Base-by-base conservation (phyloP, 441 rosid species). In the Capsella rubella region DNA sequence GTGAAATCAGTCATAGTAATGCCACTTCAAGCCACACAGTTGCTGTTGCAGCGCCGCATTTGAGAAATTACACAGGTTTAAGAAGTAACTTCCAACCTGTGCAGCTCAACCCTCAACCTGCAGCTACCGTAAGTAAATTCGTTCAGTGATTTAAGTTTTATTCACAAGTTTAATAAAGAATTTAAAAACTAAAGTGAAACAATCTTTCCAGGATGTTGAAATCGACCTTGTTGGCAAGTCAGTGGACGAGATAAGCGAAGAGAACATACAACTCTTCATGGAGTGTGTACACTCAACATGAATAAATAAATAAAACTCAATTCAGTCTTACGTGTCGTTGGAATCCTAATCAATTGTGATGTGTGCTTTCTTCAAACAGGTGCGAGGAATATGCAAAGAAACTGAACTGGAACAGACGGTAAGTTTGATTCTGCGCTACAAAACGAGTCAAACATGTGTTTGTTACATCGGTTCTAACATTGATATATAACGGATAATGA, bases 211-310 rank as follows among this genome's bases (percentile, higher is more conserved):
- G 78, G 78, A 49, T 49, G 51, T 28, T 49, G 35, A 65, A 69
- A 82, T 72, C 63, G 67, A 35, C 72, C 65, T 59, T n/a, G 79
- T 35, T 51, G 68, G 83, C 15, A 59, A 64, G 69, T 82, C 90
- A 31, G 77, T 73, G 29, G 87, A 85, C 14, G 85, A 84, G 80
- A 71, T 94, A 51, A 82, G 92, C 55, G 86, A 85, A 66, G 99
- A 94, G 79, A 94, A 94, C 87, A 81, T 88, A 37, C 72, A 82
- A 64, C 90, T 94, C 67, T 89, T 87, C 76, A 72, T 78, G 83
- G 88, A 83, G 99, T 92, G 5, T 51, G 29, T 65, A 40, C 25
- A 29, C 46, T 5, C 4, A 59, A 15, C 42, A 59, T 27, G 25
- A 21, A 21, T 31, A 5, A 60, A 8, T 21, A 9, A 35, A 8